Percentiles rank a stretch among this genome's conserved stretches.
These are phyloP conservation scores for Aspergillus tubingensis DNA, from an alignment of 2,329 filamentous ascomycete genomes.

Conservation along the genomic window DNA sequence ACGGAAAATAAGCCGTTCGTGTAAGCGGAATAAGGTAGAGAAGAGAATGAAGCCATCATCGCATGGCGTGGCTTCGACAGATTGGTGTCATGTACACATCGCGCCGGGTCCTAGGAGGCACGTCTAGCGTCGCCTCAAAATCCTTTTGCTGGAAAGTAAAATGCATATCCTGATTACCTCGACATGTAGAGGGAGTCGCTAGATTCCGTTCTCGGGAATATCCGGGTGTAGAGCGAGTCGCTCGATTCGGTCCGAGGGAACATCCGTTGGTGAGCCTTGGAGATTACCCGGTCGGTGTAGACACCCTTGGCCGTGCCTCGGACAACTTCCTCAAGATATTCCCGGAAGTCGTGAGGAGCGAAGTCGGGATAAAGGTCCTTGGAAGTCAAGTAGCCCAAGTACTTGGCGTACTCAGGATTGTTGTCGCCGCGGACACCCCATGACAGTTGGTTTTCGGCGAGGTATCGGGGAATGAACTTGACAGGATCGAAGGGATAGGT, in stretches of 20 bases:
- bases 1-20: neutral
- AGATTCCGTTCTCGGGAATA: slow-evolving; percentile 39
- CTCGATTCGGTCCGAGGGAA: slow-evolving; percentile 41
- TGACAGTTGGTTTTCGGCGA: slow-evolving; percentile 49
- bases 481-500: slow-evolving; percentile 41
- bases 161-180: slow-evolving; percentile 23
- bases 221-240: slow-evolving; percentile 38
- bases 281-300: slow-evolving; percentile 40
- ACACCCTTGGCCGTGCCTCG: slow-evolving; percentile 43
- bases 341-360: slow-evolving; percentile 41
- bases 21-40: neutral
- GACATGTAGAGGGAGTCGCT: slow-evolving; percentile 40
- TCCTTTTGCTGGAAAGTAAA: neutral
- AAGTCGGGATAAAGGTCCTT: slow-evolving; percentile 59
- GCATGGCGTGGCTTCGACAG: neutral
- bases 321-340: slow-evolving; percentile 45
- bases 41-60: neutral
- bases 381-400: slow-evolving; percentile 56
- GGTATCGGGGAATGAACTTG: slow-evolving; percentile 38
- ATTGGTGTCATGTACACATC: slow-evolving; percentile 6
- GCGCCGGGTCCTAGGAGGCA: neutral
- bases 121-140: slow-evolving; percentile 8
- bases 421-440: slow-evolving; percentile 57
- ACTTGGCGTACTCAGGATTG: slow-evolving; percentile 54
- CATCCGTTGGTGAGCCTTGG: slow-evolving; percentile 38